phyloP scores from a whole-genome alignment of 768 basidiomycete species.

The Collybia mongolica region DNA sequence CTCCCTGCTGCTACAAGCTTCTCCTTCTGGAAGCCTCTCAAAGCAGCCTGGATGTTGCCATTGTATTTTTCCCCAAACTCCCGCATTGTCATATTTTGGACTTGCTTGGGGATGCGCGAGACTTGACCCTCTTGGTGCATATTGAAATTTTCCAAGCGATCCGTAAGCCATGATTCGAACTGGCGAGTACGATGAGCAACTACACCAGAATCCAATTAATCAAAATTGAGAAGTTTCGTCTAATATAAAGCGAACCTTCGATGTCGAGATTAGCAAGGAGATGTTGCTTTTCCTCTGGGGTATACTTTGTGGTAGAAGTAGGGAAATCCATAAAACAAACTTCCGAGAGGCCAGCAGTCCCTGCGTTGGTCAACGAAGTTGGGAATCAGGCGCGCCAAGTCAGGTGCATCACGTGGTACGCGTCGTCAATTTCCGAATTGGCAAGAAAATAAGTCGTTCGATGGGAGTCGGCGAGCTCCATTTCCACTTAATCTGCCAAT shows the following conservation, averaged over 20 bases:
- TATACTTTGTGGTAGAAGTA: constrained; percentile 35
- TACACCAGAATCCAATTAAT: constrained; percentile 23
- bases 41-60: constrained; percentile 70
- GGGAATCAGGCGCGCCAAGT: constrained; percentile 18
- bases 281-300: constrained; percentile 71
- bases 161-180: constrained; percentile 72
- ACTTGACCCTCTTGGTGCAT: constrained; percentile 76
- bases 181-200: constrained; percentile 75
- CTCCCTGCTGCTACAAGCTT: constrained; percentile 50
- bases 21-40: constrained; percentile 68
- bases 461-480: constrained; percentile 3
- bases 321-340: constrained; percentile 26
- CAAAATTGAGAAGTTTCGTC: background rate
- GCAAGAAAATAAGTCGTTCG: constrained; percentile 21
- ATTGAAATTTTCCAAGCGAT: constrained; percentile 71
- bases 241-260: constrained; percentile 51
- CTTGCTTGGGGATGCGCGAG: constrained; percentile 71
- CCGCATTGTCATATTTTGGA: constrained; percentile 69
- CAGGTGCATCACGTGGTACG: constrained; percentile 37
- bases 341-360: constrained; percentile 5
- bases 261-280: constrained; percentile 77
- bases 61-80: constrained; percentile 80
- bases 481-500: background rate
- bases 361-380: constrained; percentile 7
- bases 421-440: constrained; percentile 18